Conservation (phyloP, 2,329 filamentous ascomycete genomes). For the Davidsoniella eucalypti region DNA sequence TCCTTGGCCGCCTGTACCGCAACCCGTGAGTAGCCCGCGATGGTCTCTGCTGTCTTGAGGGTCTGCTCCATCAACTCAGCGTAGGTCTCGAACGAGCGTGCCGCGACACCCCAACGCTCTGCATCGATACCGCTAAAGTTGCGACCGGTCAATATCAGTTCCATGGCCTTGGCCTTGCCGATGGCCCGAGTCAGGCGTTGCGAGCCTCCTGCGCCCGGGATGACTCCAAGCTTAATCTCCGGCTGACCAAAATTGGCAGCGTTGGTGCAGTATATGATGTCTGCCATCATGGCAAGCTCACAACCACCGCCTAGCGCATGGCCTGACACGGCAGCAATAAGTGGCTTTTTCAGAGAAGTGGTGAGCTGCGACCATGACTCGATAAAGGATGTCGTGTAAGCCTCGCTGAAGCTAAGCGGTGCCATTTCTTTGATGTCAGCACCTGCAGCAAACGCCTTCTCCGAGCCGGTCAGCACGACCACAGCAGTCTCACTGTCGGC, state of each 20-base stretch:
- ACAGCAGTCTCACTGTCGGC: constrained; percentile 51
- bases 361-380: constrained; percentile 83
- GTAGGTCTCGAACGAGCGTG: constrained; percentile 61
- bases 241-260: constrained; percentile 88
- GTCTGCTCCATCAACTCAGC: constrained; percentile 71
- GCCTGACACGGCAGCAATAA: constrained; percentile 86
- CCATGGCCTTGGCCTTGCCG: constrained; percentile 79
- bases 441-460: constrained; percentile 84
- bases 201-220: constrained; percentile 81
- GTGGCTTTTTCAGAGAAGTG: constrained; percentile 74
- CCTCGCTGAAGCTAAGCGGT: constrained; percentile 70
- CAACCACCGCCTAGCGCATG: constrained; percentile 91
- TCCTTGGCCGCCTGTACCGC: constrained; percentile 84
- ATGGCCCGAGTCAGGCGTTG: constrained; percentile 74
- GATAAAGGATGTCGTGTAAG: constrained; percentile 85
- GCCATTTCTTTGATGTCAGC: constrained; percentile 99
- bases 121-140: constrained; percentile 74
- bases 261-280: constrained; percentile 80
- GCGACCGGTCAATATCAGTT: constrained; percentile 73
- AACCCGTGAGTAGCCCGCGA: constrained; percentile 75
- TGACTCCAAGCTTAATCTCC: constrained; percentile 86
- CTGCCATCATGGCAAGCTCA: constrained; percentile 94
- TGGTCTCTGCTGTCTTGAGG: constrained; percentile 70
- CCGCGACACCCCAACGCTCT: constrained; percentile 78
- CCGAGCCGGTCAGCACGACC: constrained; percentile 74